Base-by-base conservation (phyloP, 768 basidiomycete species). In the Tephrocybe sp. region DNA sequence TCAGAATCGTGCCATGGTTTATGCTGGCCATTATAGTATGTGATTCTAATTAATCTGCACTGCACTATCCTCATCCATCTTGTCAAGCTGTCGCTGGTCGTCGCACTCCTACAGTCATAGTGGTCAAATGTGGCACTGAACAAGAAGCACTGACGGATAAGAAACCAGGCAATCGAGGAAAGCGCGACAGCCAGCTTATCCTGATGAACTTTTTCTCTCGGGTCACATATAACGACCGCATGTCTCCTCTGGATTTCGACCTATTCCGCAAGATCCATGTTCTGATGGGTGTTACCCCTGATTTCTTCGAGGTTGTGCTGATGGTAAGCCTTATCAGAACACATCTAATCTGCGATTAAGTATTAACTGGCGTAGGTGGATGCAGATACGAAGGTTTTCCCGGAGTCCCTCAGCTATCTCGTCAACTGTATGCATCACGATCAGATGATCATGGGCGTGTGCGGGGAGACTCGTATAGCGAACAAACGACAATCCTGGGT, bases 401-500 rank as follows among this genome's bases (percentile, higher is more conserved):
- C 92, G 6, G 86, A 90, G 36, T 95, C 97, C 1, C 77, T 98
- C 33, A 84, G 80, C 48, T 82, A 91, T 61, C 79, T 98, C 38
- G 95, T 99, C 61, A 97, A 98, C 65, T 93, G 90, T 70, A 94
- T 98, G 94, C 94, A 98, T 58, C 89, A 97, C 66, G 97, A 99
- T 69, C 91, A 88, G 63, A 83, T 94, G 83, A 94, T 98, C 65
- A 99, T 99, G 97, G 97, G 97, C 24, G 89, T 94, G 25, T 98
- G 97, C 64, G 97, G 97, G 42, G 97, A 99, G 68, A 99, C 97
- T 4, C 87, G 95, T 21, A 97, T 99, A 69, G 94, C 92, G 38
- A 99, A 99, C 77, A 99, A 99, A 64, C 88, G 94, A 19, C 84
- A 93, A 53, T 94, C 93, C 18, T 99, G 97, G 97, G 94, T 99